Conservation (phyloP, 495 filamentous ascomycete species). For the Penicillium steckii region DNA sequence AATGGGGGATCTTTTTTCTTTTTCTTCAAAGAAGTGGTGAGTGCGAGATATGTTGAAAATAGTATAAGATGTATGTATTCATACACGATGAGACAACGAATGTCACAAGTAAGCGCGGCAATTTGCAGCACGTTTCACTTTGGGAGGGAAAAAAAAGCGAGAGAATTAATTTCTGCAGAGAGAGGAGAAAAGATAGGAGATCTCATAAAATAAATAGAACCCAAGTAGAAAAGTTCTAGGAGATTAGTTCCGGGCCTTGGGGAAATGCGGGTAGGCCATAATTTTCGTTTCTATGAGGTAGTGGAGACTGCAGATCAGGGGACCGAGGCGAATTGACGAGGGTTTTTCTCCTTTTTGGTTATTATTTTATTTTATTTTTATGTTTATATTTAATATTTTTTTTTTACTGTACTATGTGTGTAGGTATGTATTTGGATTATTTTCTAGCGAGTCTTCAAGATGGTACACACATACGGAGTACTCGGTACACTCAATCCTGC, state of each 20-base stretch:
- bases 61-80: slow-evolving; percentile 1
- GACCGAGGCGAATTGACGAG: slow-evolving; percentile 1
- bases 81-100: slow-evolving; percentile 10
- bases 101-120: slow-evolving; percentile 22
- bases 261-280: neutral
- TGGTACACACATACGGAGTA: neutral
- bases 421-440: neutral
- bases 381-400: neutral
- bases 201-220: neutral
- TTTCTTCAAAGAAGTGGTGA: neutral
- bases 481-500: neutral
- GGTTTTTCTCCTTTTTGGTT: neutral
- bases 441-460: neutral
- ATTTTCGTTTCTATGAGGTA: neutral
- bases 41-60: neutral
- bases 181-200: neutral
- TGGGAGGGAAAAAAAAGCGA: neutral
- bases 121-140: slow-evolving; percentile 1
- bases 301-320: slow-evolving; percentile 17
- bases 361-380: neutral
- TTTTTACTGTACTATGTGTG: no score
- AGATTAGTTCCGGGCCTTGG: slow-evolving; percentile 1
- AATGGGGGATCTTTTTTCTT: neutral
- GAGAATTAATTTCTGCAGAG: neutral
- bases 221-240: neutral